Evolutionary conservation across 2,329 filamentous ascomycete genomes (phyloP).

Genomic region (Beauveria sp.): DNA sequence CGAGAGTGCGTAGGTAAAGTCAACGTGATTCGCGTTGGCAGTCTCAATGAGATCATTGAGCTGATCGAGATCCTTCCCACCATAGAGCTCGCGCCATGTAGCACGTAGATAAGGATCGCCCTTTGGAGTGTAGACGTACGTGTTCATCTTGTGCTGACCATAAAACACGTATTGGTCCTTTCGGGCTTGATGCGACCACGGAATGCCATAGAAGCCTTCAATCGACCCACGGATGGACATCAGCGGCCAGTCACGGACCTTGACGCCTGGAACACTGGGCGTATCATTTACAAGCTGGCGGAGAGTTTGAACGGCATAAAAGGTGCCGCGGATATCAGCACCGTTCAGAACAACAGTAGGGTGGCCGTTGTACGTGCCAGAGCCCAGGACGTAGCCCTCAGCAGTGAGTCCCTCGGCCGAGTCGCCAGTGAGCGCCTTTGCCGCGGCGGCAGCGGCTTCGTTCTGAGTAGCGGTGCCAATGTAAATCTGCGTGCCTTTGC

Average conservation of each 20-base stretch:
- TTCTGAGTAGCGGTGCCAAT: slow-evolving; percentile 11
- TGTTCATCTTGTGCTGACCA: slow-evolving; percentile 15
- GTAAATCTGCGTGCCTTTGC: slow-evolving; percentile 8
- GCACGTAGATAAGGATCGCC: slow-evolving; percentile 9
- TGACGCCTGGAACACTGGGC: slow-evolving; percentile 7
- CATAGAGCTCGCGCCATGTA: slow-evolving; percentile 13
- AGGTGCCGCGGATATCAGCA: slow-evolving; percentile 13
- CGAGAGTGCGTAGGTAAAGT: slow-evolving; percentile 14
- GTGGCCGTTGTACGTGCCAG: slow-evolving; percentile 7
- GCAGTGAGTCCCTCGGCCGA: slow-evolving; percentile 5
- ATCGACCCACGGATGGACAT: slow-evolving; percentile 15
- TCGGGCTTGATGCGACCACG: slow-evolving; percentile 15
- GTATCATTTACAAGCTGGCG: slow-evolving; percentile 10
- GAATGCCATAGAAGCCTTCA: slow-evolving; percentile 16
- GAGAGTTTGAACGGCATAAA: slow-evolving; percentile 14
- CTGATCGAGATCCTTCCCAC: slow-evolving; percentile 9
- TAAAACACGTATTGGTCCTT: slow-evolving; percentile 15
- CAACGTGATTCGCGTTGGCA: slow-evolving; percentile 15
- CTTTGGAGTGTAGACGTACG: slow-evolving; percentile 15
- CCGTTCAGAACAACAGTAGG: slow-evolving; percentile 13
- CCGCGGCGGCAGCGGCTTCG: slow-evolving; percentile 8
- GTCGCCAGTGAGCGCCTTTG: slow-evolving; percentile 11
- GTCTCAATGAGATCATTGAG: slow-evolving; percentile 14
- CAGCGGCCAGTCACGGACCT: slow-evolving; percentile 15
- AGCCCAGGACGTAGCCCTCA: slow-evolving; percentile 13